Percentiles rank a stretch among this genome's conserved stretches.
These are phyloP conservation scores for Phialophora chinensis DNA, from an alignment of 2,329 filamentous ascomycete genomes.

Conservation along the genomic window DNA sequence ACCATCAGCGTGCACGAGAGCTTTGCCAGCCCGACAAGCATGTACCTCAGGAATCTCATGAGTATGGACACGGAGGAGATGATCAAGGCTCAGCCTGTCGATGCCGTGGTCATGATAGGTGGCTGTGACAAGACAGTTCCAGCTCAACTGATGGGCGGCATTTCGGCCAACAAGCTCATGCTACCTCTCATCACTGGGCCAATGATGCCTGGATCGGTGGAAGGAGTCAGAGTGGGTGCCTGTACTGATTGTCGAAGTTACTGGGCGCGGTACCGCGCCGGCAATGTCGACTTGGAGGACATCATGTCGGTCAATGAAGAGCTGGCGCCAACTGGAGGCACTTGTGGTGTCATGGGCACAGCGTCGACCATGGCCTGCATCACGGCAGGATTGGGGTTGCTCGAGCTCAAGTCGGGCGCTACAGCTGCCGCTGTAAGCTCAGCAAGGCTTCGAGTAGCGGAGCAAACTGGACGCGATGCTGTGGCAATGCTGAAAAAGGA, in stretches of 20 bases:
- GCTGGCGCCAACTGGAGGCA: slow-evolving; percentile 67
- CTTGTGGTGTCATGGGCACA: slow-evolving; percentile 65
- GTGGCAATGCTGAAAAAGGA: slow-evolving; percentile 55
- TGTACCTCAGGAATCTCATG: slow-evolving; percentile 77
- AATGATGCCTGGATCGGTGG: slow-evolving; percentile 72
- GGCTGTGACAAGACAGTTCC: slow-evolving; percentile 78
- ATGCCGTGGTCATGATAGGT: slow-evolving; percentile 71
- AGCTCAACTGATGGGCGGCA: slow-evolving; percentile 76
- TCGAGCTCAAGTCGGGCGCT: slow-evolving; percentile 57
- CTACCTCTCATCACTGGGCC: slow-evolving; percentile 73
- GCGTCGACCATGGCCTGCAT: slow-evolving; percentile 64
- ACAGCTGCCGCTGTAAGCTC: slow-evolving; percentile 61
- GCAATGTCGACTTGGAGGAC: slow-evolving; percentile 72
- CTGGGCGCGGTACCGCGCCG: slow-evolving; percentile 72
- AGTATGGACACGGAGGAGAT: slow-evolving; percentile 82
- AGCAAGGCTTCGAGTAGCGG: slow-evolving; percentile 58
- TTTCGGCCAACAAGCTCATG: slow-evolving; percentile 75
- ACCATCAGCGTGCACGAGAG: slow-evolving; percentile 75
- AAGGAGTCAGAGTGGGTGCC: slow-evolving; percentile 69
- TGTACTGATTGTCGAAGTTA: slow-evolving; percentile 78
- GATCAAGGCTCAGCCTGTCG: slow-evolving; percentile 73
- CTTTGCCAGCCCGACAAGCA: slow-evolving; percentile 73
- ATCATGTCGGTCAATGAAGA: slow-evolving; percentile 74
- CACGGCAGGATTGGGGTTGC: slow-evolving; percentile 59
- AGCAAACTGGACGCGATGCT: slow-evolving; percentile 59